Conservation (phyloP, 805 yeast genomes). For the Ogataea angusta region DNA sequence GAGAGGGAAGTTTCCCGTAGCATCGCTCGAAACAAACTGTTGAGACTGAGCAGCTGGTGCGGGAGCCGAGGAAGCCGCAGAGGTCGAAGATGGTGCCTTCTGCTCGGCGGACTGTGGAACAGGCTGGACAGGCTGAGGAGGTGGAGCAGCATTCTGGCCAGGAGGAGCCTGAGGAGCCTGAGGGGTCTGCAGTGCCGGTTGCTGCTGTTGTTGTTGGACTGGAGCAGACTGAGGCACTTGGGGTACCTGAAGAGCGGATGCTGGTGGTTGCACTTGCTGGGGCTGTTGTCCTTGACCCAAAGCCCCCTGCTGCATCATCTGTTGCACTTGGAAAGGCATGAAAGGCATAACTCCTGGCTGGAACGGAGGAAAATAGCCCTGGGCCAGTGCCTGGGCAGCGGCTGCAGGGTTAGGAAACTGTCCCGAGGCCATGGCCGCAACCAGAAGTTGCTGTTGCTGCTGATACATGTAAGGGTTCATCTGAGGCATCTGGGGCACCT, state of each 20-base stretch:
- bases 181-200: slow-evolving; percentile 16
- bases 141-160: background rate
- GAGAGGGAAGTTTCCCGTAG: slow-evolving; percentile 4
- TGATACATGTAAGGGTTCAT: slow-evolving; percentile 29
- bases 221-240: slow-evolving; percentile 15
- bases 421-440: slow-evolving; percentile 33
- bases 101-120: no score
- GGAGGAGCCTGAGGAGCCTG: slow-evolving; percentile 6
- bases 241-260: slow-evolving; percentile 18
- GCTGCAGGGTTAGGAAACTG: slow-evolving; percentile 31
- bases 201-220: background rate
- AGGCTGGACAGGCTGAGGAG: background rate
- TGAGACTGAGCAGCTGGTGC: background rate
- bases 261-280: slow-evolving; percentile 18
- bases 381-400: slow-evolving; percentile 33
- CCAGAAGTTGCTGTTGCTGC: slow-evolving; percentile 31
- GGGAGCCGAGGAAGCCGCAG: background rate
- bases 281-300: slow-evolving; percentile 21
- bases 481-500: slow-evolving; percentile 17
- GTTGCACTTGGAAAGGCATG: slow-evolving; percentile 19
- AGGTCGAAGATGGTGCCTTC: background rate
- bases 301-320: slow-evolving; percentile 14
- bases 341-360: slow-evolving; percentile 26
- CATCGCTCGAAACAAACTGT: no score
- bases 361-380: slow-evolving; percentile 27